Conservation (phyloP, 2,329 filamentous ascomycete species). For the Alternaria rosae region DNA sequence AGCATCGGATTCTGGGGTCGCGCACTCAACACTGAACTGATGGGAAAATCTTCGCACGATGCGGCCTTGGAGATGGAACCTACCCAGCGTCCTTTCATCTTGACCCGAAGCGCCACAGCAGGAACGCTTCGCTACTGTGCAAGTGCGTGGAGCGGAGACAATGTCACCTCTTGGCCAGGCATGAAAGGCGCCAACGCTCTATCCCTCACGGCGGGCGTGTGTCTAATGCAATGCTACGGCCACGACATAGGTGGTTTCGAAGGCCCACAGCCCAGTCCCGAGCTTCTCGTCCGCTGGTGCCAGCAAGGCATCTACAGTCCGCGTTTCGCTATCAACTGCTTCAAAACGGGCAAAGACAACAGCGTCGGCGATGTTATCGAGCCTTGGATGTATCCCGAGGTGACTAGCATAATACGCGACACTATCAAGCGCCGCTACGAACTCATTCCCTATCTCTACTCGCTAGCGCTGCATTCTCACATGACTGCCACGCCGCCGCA, state of each 20-base stretch:
- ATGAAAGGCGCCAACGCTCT: constrained; percentile 77
- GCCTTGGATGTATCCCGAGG: constrained; percentile 78
- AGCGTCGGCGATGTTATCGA: constrained; percentile 76
- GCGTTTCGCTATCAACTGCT: constrained; percentile 79
- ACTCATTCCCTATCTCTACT: constrained; percentile 75
- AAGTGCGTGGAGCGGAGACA: constrained; percentile 79
- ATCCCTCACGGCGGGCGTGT: constrained; percentile 72
- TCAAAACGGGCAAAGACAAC: constrained; percentile 75
- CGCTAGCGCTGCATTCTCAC: constrained; percentile 68
- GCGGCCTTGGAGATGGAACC: constrained; percentile 67
- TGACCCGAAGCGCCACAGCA: constrained; percentile 74
- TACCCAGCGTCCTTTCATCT: constrained; percentile 68
- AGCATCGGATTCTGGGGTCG: constrained; percentile 74
- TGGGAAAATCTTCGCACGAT: constrained; percentile 74
- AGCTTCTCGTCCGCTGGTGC: constrained; percentile 75
- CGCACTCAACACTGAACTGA: constrained; percentile 72
- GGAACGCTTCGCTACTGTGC: constrained; percentile 74
- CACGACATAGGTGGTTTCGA: constrained; percentile 81
- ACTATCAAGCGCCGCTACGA: constrained; percentile 75
- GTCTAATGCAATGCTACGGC: constrained; percentile 72
- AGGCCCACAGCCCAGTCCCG: constrained; percentile 73
- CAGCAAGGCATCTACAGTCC: constrained; percentile 74
- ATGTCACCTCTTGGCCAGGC: constrained; percentile 75
- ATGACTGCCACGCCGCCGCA: constrained; percentile 68
- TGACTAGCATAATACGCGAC: constrained; percentile 67